Percentiles rank a stretch among this genome's conserved stretches.
Conservation (phyloP, 805 yeast species). For the Pichia rugopelliculosa region DNA sequence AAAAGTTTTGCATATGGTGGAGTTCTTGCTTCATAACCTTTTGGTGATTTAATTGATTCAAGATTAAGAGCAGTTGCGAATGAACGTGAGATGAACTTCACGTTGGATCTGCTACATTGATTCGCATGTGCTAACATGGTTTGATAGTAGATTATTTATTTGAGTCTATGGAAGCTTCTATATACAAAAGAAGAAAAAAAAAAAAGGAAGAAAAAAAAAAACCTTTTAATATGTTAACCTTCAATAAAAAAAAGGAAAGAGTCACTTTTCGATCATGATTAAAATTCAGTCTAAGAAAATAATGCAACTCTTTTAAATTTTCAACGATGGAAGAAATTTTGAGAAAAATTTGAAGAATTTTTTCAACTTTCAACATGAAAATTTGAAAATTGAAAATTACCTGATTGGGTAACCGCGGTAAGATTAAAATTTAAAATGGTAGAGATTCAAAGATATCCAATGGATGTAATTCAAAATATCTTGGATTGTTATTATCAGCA, state of each 20-base stretch:
- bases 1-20: slow-evolving; percentile 85
- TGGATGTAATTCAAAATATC: slow-evolving; percentile 5
- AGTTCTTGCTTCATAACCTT: slow-evolving; percentile 57
- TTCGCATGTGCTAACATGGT: slow-evolving; percentile 8
- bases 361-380: not conserved
- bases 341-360: not conserved
- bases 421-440: not conserved
- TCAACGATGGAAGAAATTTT: not conserved
- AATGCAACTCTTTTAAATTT: not conserved
- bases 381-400: not conserved
- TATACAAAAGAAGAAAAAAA: no score
- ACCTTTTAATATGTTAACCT: no score
- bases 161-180: no score
- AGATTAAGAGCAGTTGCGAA: slow-evolving; percentile 20
- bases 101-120: slow-evolving; percentile 7
- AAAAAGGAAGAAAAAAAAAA: not conserved
- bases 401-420: not conserved
- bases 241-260: no score
- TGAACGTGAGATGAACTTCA: slow-evolving; percentile 10
- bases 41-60: slow-evolving; percentile 38
- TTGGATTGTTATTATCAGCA: not conserved
- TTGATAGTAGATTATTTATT: not conserved
- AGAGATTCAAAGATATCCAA: slow-evolving; percentile 3
- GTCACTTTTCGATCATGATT: no score
- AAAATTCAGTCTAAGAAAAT: not conserved